Percentiles rank a stretch among this genome's conserved stretches.
phyloP scores from a whole-genome alignment of 1,284 basidiomycete genomes.

The Inonotus hispidus region DNA sequence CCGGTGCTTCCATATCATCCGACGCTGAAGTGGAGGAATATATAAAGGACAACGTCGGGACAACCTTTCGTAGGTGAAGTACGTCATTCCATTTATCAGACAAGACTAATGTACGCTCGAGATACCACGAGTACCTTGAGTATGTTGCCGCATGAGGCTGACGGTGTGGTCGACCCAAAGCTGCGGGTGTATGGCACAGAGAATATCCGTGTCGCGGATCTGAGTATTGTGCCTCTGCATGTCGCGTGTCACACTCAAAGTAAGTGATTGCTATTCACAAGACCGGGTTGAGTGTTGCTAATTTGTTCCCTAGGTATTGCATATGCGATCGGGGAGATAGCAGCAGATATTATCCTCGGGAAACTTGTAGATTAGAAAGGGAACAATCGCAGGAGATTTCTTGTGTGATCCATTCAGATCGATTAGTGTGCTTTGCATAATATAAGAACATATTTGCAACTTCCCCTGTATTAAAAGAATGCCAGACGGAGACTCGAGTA shows the following conservation, averaged over 20 bases:
- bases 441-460: too few species aligned
- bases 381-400: too few species aligned
- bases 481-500: too few species aligned
- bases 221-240: slow-evolving; percentile 36
- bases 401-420: too few species aligned
- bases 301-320: not conserved
- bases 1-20: not conserved
- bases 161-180: slow-evolving; percentile 44
- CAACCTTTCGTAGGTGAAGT: slow-evolving; percentile 12
- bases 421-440: too few species aligned
- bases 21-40: slow-evolving; percentile 2
- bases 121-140: slow-evolving; percentile 32
- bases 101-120: not conserved
- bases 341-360: slow-evolving; percentile 3
- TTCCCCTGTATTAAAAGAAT: too few species aligned
- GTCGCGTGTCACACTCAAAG: slow-evolving; percentile 20
- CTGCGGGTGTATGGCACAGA: slow-evolving; percentile 44
- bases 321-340: slow-evolving; percentile 1
- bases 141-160: slow-evolving; percentile 39
- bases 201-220: slow-evolving; percentile 38
- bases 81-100: not conserved
- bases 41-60: slow-evolving; percentile 9
- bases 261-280: slow-evolving; percentile 2
- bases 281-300: not conserved
- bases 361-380: too few species aligned